phyloP scores from a whole-genome alignment of 139 green algal genomes.

The Haematococcus lacustris region DNA sequence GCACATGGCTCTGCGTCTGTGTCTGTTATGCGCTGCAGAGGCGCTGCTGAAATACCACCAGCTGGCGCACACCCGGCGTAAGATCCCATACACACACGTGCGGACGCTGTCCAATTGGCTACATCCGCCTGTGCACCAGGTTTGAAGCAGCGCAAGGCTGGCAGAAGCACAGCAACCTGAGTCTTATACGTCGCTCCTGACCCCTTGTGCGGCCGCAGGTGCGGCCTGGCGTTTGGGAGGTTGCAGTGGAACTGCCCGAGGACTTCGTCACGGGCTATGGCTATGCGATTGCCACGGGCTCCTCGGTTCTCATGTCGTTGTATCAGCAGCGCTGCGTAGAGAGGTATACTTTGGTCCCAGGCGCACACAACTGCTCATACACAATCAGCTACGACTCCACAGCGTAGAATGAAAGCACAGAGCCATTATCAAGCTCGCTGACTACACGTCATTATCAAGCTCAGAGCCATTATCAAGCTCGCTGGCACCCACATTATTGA shows the following conservation, averaged over 20 bases:
- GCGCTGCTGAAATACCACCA: conserved; percentile 34
- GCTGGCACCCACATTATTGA: too few species aligned
- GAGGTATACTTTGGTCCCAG: too few species aligned
- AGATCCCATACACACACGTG: conserved; percentile 42
- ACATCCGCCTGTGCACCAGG: conserved; percentile 29
- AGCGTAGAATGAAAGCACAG: too few species aligned
- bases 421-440: too few species aligned
- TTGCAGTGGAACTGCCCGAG: conserved; percentile 23
- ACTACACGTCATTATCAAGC: too few species aligned
- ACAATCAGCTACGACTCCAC: too few species aligned
- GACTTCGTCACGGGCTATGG: conserved; percentile 48
- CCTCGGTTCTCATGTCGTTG: conserved; percentile 17
- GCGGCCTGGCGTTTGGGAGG: conserved; percentile 24
- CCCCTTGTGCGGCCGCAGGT: conserved; percentile 9
- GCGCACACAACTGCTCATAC: too few species aligned
- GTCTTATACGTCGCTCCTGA: too few species aligned
- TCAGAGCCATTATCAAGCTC: too few species aligned
- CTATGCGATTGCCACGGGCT: conserved; percentile 44
- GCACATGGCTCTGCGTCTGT: not conserved
- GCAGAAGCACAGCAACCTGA: too few species aligned
- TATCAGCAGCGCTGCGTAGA: conserved; percentile 12
- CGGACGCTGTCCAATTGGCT: conserved; percentile 39
- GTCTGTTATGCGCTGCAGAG: conserved; percentile 5
- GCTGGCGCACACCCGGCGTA: conserved; percentile 17
- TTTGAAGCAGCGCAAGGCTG: too few species aligned